A percentile compares a stretch with the other conserved stretches of the same genome.
Evolutionary conservation across 192 early-diverging fungal genomes (phyloP).

Genomic region (Pilaira anomala): DNA sequence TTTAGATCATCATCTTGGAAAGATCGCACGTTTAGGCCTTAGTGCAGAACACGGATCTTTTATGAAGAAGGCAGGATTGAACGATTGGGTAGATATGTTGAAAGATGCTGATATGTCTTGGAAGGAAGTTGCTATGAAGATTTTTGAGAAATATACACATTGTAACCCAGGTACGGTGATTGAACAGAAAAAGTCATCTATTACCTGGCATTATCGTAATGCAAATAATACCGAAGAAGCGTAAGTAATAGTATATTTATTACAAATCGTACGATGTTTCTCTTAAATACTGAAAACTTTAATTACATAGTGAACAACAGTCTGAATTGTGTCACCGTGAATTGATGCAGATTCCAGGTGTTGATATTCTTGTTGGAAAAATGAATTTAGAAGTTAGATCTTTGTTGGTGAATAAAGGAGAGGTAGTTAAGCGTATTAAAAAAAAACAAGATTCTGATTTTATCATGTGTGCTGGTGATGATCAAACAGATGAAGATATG

Average conservation of each 20-base stretch:
- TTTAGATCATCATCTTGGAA: slow-evolving; percentile 80
- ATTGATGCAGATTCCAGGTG: slow-evolving; percentile 45
- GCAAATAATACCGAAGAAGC: slow-evolving; percentile 19
- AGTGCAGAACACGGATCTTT: slow-evolving; percentile 97
- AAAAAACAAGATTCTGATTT: slow-evolving; percentile 70
- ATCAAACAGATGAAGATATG: slow-evolving; percentile 98
- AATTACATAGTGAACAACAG: slow-evolving; percentile 7
- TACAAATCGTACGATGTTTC: neutral
- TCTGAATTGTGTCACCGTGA: slow-evolving; percentile 22
- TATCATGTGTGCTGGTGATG: slow-evolving; percentile 93
- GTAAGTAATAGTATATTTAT: no score
- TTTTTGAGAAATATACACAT: slow-evolving; percentile 90
- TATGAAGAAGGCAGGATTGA: slow-evolving; percentile 74
- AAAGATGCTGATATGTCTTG: slow-evolving; percentile 76
- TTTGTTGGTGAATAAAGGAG: slow-evolving; percentile 89
- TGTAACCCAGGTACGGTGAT: slow-evolving; percentile 88
- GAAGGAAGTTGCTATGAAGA: slow-evolving; percentile 85
- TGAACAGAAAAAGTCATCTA: slow-evolving; percentile 87
- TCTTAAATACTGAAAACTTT: neutral
- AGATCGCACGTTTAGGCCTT: slow-evolving; percentile 72
- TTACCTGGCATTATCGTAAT: slow-evolving; percentile 96
- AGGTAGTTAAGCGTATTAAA: slow-evolving; percentile 88
- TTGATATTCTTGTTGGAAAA: slow-evolving; percentile 94
- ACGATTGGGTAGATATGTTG: slow-evolving; percentile 72
- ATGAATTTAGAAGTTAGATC: slow-evolving; percentile 97